Base-by-base conservation (phyloP, 805 yeast genomes). In the Yarrowia sp. region DNA sequence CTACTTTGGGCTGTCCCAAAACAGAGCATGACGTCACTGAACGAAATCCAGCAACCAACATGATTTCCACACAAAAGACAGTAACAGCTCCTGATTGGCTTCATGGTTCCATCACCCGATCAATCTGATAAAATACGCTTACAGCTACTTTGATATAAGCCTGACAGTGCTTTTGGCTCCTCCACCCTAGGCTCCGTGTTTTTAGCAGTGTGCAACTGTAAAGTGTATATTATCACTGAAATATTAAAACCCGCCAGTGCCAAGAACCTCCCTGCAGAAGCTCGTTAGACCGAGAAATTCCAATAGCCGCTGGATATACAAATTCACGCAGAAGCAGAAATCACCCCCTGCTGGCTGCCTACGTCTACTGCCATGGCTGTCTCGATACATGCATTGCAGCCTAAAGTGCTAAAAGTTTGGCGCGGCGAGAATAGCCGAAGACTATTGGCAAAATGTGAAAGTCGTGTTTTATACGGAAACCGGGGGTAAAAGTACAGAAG, bases 361-460 rank as follows among this genome's bases (percentile, higher is more conserved):
- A 22, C 28, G 28, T 22, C 3, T 5, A 22, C 28, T 22, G 5
- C 28, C 28, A 22, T 22, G 28, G 28, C 28, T 41, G 6, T 31
- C 6, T 42, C 10, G n/a, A n/a, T 14, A 15, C 50, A 14, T 10
- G 35, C 51, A 31, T 31, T 18, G 11, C 9, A 11, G n/a, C 17
- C 17, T 44, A 32, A 32, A 44, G 48, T 32, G 33, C 2, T 22
- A 44, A 22, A 44, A 22, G 48, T 14, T 45, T 2, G 4, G 38
- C 28, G 28, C 28, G 28, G 28, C 28, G n/a, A 22, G 28, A 22
- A 15, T 47, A 35, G 42, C 42, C 42, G 28, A 18, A 50, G 32
- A 50, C 57, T 35, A 35, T 9, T 33, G 53, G 15, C 39, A 47
- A 35, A 47, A 47, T 32, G 53, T 47, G 53, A 47, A 47, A 47